Conservation (phyloP, 805 yeast genomes). For the Suhomyces pyralidae region DNA sequence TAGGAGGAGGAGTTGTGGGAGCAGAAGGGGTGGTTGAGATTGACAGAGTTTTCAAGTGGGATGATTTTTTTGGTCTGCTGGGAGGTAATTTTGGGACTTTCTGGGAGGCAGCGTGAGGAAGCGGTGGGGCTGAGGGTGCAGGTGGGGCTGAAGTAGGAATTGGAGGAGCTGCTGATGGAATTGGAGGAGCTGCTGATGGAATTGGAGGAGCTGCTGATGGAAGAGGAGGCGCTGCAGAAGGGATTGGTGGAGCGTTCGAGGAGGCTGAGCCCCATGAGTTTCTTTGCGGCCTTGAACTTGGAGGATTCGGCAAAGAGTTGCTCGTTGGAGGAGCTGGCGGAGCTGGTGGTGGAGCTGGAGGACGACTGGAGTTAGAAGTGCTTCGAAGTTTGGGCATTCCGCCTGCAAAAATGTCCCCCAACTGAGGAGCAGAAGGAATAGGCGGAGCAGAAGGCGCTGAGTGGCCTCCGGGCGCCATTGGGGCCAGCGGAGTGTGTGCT, state of each 20-base stretch:
- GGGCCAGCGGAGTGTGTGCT: conserved; percentile 24
- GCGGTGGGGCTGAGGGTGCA: conserved; percentile 10
- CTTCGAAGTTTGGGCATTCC: conserved; percentile 71
- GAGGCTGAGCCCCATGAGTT: conserved; percentile 15
- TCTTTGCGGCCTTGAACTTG: conserved; percentile 10
- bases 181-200: conserved; percentile 19
- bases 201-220: conserved; percentile 15
- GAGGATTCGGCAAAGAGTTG: conserved; percentile 2
- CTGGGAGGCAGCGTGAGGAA: not conserved
- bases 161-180: conserved; percentile 19
- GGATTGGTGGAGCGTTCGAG: conserved; percentile 12
- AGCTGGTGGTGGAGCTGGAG: conserved; percentile 33
- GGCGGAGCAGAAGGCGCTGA: conserved; percentile 21
- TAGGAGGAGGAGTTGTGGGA: conserved; percentile 16
- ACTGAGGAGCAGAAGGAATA: conserved; percentile 39
- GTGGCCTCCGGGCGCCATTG: conserved; percentile 18
- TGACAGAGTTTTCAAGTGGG: conserved; percentile 23
- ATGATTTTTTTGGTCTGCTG: conserved; percentile 37
- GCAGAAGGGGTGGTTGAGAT: not conserved
- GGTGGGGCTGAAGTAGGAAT: conserved; percentile 5
- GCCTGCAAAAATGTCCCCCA: conserved; percentile 72
- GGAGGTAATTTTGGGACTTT: conserved; percentile 38
- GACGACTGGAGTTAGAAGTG: conserved; percentile 31
- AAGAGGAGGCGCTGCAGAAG: conserved; percentile 17
- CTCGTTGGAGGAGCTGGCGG: conserved; percentile 32